Percentiles rank a stretch among this genome's conserved stretches.
These are phyloP conservation scores for Aureobasidium sp. DNA, from an alignment of 2,329 filamentous ascomycete species.

Conservation along the genomic window DNA sequence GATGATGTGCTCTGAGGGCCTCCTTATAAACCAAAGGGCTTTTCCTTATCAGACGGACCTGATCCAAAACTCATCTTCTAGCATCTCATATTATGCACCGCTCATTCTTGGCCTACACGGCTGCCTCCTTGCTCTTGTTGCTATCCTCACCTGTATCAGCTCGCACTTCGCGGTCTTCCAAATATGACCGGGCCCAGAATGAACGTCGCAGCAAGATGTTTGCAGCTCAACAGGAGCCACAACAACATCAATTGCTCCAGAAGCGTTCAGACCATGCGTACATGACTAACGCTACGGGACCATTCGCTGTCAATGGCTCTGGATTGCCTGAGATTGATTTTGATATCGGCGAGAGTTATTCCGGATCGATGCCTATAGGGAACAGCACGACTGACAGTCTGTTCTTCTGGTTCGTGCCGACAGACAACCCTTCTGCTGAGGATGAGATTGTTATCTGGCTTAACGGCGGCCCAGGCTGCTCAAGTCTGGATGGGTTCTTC, in stretches of 20 bases:
- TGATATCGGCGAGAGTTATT: slow-evolving; percentile 37
- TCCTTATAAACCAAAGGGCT: background rate
- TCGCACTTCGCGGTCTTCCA: background rate
- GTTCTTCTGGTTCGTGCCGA: slow-evolving; percentile 45
- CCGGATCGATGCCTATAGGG: slow-evolving; percentile 27
- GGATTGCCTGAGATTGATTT: slow-evolving; percentile 32
- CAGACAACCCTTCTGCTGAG: slow-evolving; percentile 34
- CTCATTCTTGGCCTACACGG: background rate
- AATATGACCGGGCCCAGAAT: background rate
- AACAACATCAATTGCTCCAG: background rate
- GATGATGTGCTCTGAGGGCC: background rate
- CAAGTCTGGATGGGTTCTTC: slow-evolving; percentile 35
- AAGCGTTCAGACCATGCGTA: background rate
- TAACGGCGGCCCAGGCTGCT: slow-evolving; percentile 34
- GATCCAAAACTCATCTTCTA: background rate
- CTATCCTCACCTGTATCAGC: background rate
- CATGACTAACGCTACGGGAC: slow-evolving; percentile 8
- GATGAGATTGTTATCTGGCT: slow-evolving; percentile 34
- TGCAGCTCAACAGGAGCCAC: background rate
- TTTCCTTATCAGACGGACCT: background rate
- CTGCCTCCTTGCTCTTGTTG: background rate
- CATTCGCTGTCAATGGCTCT: slow-evolving; percentile 24
- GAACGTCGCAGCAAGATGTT: background rate
- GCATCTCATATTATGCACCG: background rate
- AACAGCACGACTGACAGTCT: slow-evolving; percentile 26